These are phyloP conservation scores for Cicer chorassanicum DNA, from an alignment of 306 rosid species.

Conservation along the genomic window DNA sequence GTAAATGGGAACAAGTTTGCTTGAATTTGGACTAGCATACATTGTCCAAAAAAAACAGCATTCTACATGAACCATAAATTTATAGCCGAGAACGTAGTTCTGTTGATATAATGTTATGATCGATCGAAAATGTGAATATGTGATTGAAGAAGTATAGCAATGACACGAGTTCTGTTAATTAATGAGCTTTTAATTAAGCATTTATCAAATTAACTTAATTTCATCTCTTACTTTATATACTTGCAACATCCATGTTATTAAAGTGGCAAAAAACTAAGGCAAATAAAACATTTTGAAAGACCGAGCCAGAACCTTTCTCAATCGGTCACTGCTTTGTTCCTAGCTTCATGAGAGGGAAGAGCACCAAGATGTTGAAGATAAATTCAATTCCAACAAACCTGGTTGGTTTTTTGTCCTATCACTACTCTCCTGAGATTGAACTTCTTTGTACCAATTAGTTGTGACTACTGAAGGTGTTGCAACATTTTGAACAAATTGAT, in stretches of 20 bases:
- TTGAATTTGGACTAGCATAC: background rate
- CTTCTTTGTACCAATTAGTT: slow-evolving; percentile 40
- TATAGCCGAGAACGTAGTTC: background rate
- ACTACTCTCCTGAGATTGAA: slow-evolving; percentile 14
- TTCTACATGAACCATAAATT: background rate
- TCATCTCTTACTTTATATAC: too few species aligned
- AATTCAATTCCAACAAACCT: slow-evolving; percentile 49
- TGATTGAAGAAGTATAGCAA: background rate
- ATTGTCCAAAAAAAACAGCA: background rate
- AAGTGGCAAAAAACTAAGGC: background rate
- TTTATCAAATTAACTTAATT: background rate
- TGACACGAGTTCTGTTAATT: background rate
- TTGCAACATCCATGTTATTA: background rate
- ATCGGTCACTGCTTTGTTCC: slow-evolving; percentile 38
- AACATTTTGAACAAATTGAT: slow-evolving; percentile 40
- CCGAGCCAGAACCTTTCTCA: background rate
- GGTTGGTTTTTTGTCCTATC: slow-evolving; percentile 19
- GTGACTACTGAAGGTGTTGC: background rate
- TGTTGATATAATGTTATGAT: background rate
- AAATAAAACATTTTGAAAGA: background rate
- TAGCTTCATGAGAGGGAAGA: slow-evolving; percentile 54
- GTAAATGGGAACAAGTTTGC: background rate
- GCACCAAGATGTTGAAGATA: slow-evolving; percentile 61
- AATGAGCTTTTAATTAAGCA: slow-evolving; percentile 1
- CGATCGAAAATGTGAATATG: background rate